Conservation (phyloP, 2,329 filamentous ascomycete species). For the Phoma sp. region DNA sequence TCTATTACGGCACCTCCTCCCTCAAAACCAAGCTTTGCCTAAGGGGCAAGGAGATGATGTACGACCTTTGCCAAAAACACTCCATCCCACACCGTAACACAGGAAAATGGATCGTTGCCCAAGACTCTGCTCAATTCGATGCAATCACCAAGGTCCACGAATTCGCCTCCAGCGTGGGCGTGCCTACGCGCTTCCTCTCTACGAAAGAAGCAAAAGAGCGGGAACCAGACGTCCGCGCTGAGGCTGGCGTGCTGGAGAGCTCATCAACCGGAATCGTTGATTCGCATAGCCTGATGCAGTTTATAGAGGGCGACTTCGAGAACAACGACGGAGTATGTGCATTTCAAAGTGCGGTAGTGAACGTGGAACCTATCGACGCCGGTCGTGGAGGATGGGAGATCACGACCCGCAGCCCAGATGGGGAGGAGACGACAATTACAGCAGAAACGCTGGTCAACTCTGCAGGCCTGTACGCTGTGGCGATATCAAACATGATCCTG, state of each 20-base stretch:
- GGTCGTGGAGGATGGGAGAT: constrained; percentile 74
- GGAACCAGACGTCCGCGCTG: constrained; percentile 79
- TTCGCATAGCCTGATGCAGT: constrained; percentile 82
- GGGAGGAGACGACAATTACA: constrained; percentile 66
- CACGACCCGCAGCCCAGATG: constrained; percentile 50
- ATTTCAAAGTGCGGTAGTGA: constrained; percentile 69
- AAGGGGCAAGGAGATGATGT: constrained; percentile 76
- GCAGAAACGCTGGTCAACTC: constrained; percentile 82
- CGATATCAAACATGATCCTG: constrained; percentile 82
- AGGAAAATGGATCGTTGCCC: constrained; percentile 95
- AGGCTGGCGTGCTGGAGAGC: constrained; percentile 78
- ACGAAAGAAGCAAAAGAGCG: constrained; percentile 64
- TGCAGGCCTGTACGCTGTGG: constrained; percentile 79
- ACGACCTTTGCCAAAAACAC: constrained; percentile 73
- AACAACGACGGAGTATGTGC: constrained; percentile 77
- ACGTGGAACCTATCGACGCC: constrained; percentile 60
- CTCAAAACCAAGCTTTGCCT: constrained; percentile 88
- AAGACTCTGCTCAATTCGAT: constrained; percentile 73
- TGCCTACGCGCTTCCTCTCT: constrained; percentile 75
- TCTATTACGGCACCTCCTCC: constrained; percentile 80
- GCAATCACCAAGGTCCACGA: constrained; percentile 64
- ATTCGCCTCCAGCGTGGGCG: constrained; percentile 61
- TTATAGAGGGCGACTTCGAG: constrained; percentile 77
- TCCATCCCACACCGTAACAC: constrained; percentile 74
- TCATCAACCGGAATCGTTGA: constrained; percentile 90